phyloP scores from a whole-genome alignment of 768 basidiomycete genomes.

The Russula vinacea region DNA sequence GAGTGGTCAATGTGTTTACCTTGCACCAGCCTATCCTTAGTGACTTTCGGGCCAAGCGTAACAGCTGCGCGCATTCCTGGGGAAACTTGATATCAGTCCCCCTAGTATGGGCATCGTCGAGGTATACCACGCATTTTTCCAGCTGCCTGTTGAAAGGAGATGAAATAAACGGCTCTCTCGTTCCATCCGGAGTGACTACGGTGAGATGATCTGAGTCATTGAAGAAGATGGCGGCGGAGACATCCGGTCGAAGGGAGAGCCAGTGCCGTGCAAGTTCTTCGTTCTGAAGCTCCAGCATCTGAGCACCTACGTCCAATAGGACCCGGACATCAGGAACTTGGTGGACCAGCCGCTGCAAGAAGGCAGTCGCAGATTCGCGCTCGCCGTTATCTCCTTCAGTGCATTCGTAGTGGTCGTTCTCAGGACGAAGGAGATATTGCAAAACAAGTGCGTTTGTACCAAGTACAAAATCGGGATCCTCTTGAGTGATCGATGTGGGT shows the following conservation, averaged over 20 bases:
- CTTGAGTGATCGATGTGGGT: slow-evolving; percentile 39
- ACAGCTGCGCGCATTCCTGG: slow-evolving; percentile 43
- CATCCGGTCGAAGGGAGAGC: slow-evolving; percentile 36
- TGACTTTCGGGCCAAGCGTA: slow-evolving; percentile 49
- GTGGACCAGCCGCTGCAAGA: slow-evolving; percentile 36
- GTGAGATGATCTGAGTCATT: slow-evolving; percentile 36
- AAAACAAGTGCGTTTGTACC: slow-evolving; percentile 51
- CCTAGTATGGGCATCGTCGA: slow-evolving; percentile 53
- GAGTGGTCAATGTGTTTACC: slow-evolving; percentile 34
- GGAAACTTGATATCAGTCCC: slow-evolving; percentile 56
- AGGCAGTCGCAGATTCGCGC: slow-evolving; percentile 31
- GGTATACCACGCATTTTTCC: slow-evolving; percentile 45
- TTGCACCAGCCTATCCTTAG: slow-evolving; percentile 52
- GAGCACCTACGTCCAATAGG: slow-evolving; percentile 54
- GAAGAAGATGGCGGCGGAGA: slow-evolving; percentile 46
- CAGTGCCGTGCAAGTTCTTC: slow-evolving; percentile 41
- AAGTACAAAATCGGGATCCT: slow-evolving; percentile 40
- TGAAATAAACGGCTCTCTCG: slow-evolving; percentile 37
- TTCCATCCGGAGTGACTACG: slow-evolving; percentile 41
- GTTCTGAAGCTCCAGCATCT: slow-evolving; percentile 52
- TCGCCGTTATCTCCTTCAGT: slow-evolving; percentile 15
- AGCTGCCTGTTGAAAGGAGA: slow-evolving; percentile 41
- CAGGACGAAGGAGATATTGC: slow-evolving; percentile 39
- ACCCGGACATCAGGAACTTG: slow-evolving; percentile 45
- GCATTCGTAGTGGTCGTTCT: slow-evolving; percentile 42